Evolutionary conservation across 768 basidiomycete genomes (phyloP).

Genomic region (Lactarius hatsudake): DNA sequence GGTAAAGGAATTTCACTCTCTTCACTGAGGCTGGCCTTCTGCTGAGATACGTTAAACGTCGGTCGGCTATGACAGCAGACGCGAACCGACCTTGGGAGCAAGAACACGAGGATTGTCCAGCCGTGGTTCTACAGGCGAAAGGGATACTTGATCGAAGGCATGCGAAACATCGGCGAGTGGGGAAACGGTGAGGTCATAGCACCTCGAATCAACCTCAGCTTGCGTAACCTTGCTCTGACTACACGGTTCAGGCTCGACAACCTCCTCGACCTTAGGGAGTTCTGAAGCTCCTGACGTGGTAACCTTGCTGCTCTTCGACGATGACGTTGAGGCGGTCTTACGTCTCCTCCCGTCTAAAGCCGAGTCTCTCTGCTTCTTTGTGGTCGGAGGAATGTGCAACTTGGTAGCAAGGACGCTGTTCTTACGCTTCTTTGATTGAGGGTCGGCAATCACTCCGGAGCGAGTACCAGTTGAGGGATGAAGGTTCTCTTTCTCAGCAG

Average conservation of each 20-base stretch:
- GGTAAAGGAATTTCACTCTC: conserved; percentile 12
- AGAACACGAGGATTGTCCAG: conserved; percentile 8
- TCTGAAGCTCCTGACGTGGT: conserved; percentile 25
- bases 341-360: conserved; percentile 58
- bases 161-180: conserved; percentile 74
- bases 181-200: conserved; percentile 75
- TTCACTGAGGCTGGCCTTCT: conserved; percentile 17
- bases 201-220: conserved; percentile 62
- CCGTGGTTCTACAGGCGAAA: conserved; percentile 24
- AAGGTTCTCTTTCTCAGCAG: conserved; percentile 71
- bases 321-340: conserved; percentile 40
- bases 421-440: conserved; percentile 61
- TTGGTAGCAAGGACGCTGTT: conserved; percentile 56
- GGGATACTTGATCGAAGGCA: conserved; percentile 51
- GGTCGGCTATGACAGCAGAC: background rate
- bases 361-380: conserved; percentile 45
- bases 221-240: conserved; percentile 47
- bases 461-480: conserved; percentile 72
- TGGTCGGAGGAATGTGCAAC: conserved; percentile 36
- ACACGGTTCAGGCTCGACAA: conserved; percentile 52
- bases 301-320: conserved; percentile 20
- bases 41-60: conserved; percentile 8
- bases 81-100: conserved; percentile 18
- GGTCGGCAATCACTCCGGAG: conserved; percentile 39
- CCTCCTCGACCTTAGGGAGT: conserved; percentile 41